Base-by-base conservation (phyloP, 2,329 filamentous ascomycete species). In the Cucurbitaria berberidis region DNA sequence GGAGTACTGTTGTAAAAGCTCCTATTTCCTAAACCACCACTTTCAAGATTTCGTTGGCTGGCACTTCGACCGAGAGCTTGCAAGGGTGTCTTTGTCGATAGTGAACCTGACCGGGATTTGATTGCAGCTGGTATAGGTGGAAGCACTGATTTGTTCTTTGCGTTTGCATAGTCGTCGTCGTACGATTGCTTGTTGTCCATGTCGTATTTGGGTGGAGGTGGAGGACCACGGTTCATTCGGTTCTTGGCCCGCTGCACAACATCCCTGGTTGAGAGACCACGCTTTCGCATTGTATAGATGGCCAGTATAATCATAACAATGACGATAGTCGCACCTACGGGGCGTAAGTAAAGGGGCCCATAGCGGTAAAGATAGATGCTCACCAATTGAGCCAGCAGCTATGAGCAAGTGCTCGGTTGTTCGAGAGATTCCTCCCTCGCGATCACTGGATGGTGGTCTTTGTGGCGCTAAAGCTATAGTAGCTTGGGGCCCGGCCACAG, bases 331-430 rank as follows among this genome's bases (percentile, higher is more conserved):
- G 70, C 72, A 55, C 73, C 74, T 76, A 43, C 1, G 27, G 11
- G 15, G 8, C 29, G 38, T 73, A 30, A 74, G 63, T 26, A 15
- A 19, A 35, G 7, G 11, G 19, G 10, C 3, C 3, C 13, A 9
- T 11, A 15, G 16, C 13, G 21, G 10, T 15, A 22, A 11, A 35
- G 6, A 34, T 8, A 16, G 42, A 22, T 21, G 26, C 62, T 15
- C 61, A 73, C 74, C 74, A 50, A 76, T 76, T n/a, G 74, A 75
- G 8, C 73, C 74, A 51, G 73, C 74, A 46, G 74, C 74, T 24
- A 76, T 76, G 26, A 76, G 68, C 53, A 74, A 49, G 47, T 76
- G 74, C 48, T 75, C 64, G n/a, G 74, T 76, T 7, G 69, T 68
- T 34, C 71, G 64, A 7, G 74, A 75, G 27, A 76, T 66, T 21